Conservation (phyloP, 2,329 filamentous ascomycete species). For the Cladophialophora yegresii region DNA sequence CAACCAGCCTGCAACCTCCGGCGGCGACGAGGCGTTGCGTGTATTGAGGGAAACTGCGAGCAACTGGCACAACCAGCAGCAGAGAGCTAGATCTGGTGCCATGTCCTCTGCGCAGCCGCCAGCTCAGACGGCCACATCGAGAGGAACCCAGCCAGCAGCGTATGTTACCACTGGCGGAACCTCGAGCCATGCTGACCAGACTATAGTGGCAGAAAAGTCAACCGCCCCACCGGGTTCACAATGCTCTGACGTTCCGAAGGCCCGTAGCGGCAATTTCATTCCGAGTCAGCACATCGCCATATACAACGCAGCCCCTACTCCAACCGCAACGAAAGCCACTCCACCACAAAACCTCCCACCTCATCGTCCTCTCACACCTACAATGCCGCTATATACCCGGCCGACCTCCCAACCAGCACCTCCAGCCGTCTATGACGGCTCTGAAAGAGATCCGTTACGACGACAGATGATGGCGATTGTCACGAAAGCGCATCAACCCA, state of each 20-base stretch:
- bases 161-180: neutral
- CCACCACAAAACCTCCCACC: neutral
- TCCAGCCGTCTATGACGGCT: neutral
- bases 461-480: neutral
- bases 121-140: neutral
- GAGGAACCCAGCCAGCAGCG: neutral
- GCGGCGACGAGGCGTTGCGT: neutral
- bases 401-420: neutral
- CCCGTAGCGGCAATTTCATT: neutral
- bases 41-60: neutral
- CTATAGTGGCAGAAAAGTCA: neutral
- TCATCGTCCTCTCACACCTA: neutral
- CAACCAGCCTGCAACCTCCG: neutral
- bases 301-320: neutral
- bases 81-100: neutral
- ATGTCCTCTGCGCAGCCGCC: neutral
- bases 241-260: neutral
- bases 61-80: neutral
- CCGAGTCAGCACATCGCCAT: neutral
- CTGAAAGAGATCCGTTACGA: neutral
- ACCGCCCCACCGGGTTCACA: neutral
- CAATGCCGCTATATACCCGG: neutral
- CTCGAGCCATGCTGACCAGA: neutral
- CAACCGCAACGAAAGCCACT: neutral
- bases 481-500: neutral